phyloP scores from a whole-genome alignment of 495 filamentous ascomycete species.

The Penicillium pancosmium region DNA sequence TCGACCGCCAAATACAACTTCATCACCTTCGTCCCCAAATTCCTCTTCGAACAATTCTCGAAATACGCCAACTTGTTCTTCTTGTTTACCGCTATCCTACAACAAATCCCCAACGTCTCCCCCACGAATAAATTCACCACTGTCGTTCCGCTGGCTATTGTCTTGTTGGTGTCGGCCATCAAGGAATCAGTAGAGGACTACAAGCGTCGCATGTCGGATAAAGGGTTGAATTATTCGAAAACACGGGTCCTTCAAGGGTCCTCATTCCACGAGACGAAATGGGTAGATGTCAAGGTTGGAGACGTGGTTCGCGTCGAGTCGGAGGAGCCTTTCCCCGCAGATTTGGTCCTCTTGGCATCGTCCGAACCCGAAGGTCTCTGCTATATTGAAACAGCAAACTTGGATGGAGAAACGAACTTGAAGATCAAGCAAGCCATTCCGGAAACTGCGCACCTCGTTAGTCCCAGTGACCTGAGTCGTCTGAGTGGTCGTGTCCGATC shows the following conservation, averaged over 20 bases:
- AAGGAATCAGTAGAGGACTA: constrained; percentile 96
- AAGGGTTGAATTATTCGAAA: constrained; percentile 84
- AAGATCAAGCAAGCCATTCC: constrained; percentile 99
- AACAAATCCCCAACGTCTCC: constrained; percentile 94
- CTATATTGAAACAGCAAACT: constrained; percentile 98
- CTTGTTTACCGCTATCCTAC: constrained; percentile 92
- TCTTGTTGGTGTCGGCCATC: constrained; percentile 88
- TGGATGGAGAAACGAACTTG: constrained; percentile 97
- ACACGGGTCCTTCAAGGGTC: constrained; percentile 83
- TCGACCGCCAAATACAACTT: constrained; percentile 98
- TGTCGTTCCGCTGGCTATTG: constrained; percentile 87
- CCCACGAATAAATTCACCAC: constrained; percentile 96
- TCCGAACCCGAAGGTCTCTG: constrained; percentile 98
- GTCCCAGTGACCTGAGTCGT: constrained; percentile 81
- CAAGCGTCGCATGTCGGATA: constrained; percentile 85
- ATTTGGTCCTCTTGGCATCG: constrained; percentile 87
- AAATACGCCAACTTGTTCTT: constrained; percentile 99
- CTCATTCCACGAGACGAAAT: constrained; percentile 81
- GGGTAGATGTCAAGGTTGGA: constrained; percentile 91
- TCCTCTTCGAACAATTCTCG: constrained; percentile 97
- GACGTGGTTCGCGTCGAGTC: constrained; percentile 95
- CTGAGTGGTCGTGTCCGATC: constrained; percentile 85
- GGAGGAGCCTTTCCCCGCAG: constrained; percentile 94
- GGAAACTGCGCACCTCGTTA: constrained; percentile 87
- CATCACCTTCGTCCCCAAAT: constrained; percentile 94